Base-by-base conservation (phyloP, 768 basidiomycete species). In the Hydnomerulius pinastri region DNA sequence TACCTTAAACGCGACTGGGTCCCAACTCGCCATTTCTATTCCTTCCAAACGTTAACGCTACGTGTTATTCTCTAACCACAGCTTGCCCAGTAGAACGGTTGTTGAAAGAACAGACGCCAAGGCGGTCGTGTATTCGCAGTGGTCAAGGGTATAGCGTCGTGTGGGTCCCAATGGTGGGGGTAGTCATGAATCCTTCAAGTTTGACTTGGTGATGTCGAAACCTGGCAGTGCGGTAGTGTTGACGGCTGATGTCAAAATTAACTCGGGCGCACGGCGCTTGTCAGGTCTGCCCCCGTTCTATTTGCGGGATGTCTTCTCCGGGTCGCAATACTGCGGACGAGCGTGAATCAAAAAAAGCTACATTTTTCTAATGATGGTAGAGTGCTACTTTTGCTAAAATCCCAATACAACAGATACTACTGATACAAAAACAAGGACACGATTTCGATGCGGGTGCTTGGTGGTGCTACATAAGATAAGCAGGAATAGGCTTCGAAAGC, bases 1-100 rank as follows among this genome's bases (percentile, higher is more conserved):
- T 46, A 58, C 68, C 61, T 66, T 71, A 57, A 63, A 61, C 42
- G 62, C 62, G 46, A 51, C 58, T 8, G 64, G 56, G 45, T 70
- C 64, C 68, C 70, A 68, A 43, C 24, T 53, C 23, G 57, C 50
- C 67, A 68, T n/a, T n/a, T 71, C 7, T 21, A 23, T 27, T 36
- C 23, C 37, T 20, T 24, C 32, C 24, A 24, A 24, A 12, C 20
- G 25, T 2, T 44, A n/a, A n/a, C n/a, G n/a, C n/a, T n/a, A n/a
- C n/a, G n/a, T n/a, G n/a, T n/a, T n/a, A n/a, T n/a, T n/a, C n/a
- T n/a, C n/a, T n/a, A n/a, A n/a, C n/a, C n/a, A n/a, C n/a, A n/a
- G n/a, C 32, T 21, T 44, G 23, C 2, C 25, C 13, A 20, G 41
- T 30, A 23, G 15, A 23, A 25, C 21, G 21, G n/a, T n/a, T n/a